Percentiles rank a stretch among this genome's conserved stretches.
phyloP scores from a whole-genome alignment of 2,329 filamentous ascomycete genomes.

The Colletotrichum spaethianum region DNA sequence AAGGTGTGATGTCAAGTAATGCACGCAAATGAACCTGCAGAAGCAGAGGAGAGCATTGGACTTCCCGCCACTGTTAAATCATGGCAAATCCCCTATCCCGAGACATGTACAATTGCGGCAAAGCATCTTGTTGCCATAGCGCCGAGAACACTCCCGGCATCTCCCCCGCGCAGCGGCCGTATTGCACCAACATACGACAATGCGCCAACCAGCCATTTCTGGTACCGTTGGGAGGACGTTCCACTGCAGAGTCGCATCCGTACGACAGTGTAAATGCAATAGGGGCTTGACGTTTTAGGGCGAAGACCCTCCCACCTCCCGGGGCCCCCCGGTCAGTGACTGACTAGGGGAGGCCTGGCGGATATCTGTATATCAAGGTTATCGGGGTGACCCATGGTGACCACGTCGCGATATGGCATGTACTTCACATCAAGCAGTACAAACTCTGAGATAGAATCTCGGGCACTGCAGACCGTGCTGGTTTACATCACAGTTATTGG shows the following conservation, averaged over 20 bases:
- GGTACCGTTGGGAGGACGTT: constrained; percentile 31
- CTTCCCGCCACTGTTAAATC: constrained; percentile 33
- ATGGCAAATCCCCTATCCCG: constrained; percentile 5
- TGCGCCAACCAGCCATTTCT: constrained; percentile 22
- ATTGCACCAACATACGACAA: constrained; percentile 12
- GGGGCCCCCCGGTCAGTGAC: constrained; percentile 14
- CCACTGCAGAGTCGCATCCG: constrained; percentile 32
- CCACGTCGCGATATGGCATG: constrained; percentile 11
- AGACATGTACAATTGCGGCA: constrained; percentile 19
- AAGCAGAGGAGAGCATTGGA: constrained; percentile 1
- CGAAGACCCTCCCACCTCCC: constrained; percentile 24
- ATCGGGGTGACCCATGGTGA: constrained; percentile 35
- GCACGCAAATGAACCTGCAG: constrained; percentile 4
- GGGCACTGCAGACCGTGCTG: constrained; percentile 11
- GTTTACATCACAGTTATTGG: constrained; percentile 21
- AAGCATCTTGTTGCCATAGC: background rate
- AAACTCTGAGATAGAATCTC: background rate
- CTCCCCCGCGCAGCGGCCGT: constrained; percentile 25
- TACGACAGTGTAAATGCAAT: constrained; percentile 30
- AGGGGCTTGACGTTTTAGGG: constrained; percentile 22
- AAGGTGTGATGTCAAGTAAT: constrained; percentile 8
- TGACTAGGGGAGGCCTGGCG: constrained; percentile 25
- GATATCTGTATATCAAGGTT: constrained; percentile 34
- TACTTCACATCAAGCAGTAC: constrained; percentile 27
- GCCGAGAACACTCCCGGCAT: constrained; percentile 23